A percentile compares a stretch with the other conserved stretches of the same genome.
Evolutionary conservation across 768 basidiomycete genomes (phyloP).

Genomic region (Mycena belliarum): DNA sequence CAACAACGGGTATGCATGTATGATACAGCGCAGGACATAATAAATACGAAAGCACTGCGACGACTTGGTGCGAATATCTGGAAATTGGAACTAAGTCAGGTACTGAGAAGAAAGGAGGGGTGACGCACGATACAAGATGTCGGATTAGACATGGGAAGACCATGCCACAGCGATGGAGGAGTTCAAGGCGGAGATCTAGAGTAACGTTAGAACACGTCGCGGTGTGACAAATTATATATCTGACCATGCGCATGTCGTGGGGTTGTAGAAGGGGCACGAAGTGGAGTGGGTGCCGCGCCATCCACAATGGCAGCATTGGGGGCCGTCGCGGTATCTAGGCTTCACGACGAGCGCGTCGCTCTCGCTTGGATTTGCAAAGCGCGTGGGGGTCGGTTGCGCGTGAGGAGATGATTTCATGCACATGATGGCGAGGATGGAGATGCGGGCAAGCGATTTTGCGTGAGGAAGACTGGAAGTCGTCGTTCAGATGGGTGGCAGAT

Average conservation of each 20-base stretch:
- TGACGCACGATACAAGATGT: neutral
- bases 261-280: conserved; percentile 13
- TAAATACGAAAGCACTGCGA: neutral
- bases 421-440: neutral
- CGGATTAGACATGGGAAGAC: neutral
- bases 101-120: no score
- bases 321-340: conserved; percentile 6
- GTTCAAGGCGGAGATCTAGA: no score
- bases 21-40: neutral
- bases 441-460: neutral
- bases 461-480: no score
- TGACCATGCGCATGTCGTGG: conserved; percentile 4
- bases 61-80: neutral
- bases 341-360: neutral
- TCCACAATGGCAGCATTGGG: conserved; percentile 19
- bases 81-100: neutral
- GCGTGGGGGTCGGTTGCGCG: neutral
- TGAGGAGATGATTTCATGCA: conserved; percentile 1
- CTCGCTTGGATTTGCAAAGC: neutral
- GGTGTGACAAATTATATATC: no score
- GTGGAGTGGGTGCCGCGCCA: conserved; percentile 11
- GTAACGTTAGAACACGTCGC: no score
- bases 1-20: no score
- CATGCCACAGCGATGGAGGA: no score
- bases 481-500: neutral